Evolutionary conservation across 345 rosid genomes (phyloP).

Genomic region (Gossypium bickii): DNA sequence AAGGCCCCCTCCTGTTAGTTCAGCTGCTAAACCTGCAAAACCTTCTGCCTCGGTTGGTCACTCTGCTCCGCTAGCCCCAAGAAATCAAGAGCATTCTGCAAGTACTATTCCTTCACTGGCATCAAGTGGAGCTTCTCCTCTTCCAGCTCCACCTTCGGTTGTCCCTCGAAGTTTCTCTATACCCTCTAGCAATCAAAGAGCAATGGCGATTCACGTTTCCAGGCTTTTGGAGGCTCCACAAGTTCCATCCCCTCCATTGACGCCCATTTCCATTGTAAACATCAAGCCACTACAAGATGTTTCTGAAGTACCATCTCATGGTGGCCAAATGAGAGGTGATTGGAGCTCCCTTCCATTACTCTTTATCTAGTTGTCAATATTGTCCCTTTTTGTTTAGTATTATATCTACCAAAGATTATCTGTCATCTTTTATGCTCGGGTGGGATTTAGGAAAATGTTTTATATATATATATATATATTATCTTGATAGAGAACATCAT

Average conservation of each 20-base stretch:
- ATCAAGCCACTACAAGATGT: constrained; percentile 30
- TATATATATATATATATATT: neutral
- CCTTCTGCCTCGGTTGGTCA: constrained; percentile 53
- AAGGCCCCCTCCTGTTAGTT: constrained; percentile 79
- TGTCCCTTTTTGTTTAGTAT: neutral
- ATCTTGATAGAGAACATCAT: no score
- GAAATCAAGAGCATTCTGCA: constrained; percentile 56
- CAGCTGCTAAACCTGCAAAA: constrained; percentile 49
- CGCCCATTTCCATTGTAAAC: constrained; percentile 58
- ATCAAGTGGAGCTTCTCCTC: constrained; percentile 57
- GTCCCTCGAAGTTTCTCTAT: constrained; percentile 78
- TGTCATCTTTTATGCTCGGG: neutral
- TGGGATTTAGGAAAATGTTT: neutral
- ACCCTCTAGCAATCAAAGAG: constrained; percentile 79
- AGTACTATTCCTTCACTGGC: constrained; percentile 33
- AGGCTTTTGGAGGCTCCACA: constrained; percentile 39
- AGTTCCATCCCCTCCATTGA: constrained; percentile 64
- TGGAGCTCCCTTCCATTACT: neutral
- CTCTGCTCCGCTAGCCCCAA: constrained; percentile 70
- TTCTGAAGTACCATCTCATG: constrained; percentile 40
- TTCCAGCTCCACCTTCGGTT: constrained; percentile 68
- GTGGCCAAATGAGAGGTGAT: constrained; percentile 72
- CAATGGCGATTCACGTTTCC: constrained; percentile 41
- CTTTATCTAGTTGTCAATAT: neutral
- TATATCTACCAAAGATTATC: neutral